Evolutionary conservation across 768 basidiomycete species (phyloP).

Genomic region (Suillus alpinus): DNA sequence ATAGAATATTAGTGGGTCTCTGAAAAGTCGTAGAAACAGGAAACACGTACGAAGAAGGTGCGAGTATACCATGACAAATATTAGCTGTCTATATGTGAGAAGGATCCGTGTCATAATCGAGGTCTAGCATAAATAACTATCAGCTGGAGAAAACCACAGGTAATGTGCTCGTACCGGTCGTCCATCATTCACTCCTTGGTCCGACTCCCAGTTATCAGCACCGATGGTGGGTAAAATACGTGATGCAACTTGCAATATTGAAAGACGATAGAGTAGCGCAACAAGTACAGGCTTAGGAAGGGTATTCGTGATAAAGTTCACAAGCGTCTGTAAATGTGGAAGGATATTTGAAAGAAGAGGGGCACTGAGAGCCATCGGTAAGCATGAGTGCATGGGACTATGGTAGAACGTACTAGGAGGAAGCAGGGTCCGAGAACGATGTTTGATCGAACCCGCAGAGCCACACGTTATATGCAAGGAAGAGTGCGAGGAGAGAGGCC

Average conservation of each 20-base stretch:
- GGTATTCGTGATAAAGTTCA: slow-evolving; percentile 82
- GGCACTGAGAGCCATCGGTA: slow-evolving; percentile 42
- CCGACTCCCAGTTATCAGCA: slow-evolving; percentile 73
- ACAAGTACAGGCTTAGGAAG: slow-evolving; percentile 82
- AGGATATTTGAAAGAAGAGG: slow-evolving; percentile 77
- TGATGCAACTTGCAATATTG: slow-evolving; percentile 78
- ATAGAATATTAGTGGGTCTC: slow-evolving; percentile 5
- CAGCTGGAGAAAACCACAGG: background rate
- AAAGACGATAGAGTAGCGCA: slow-evolving; percentile 76
- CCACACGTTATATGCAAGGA: slow-evolving; percentile 91
- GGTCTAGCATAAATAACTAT: slow-evolving; percentile 44
- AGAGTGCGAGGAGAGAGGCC: slow-evolving; percentile 81
- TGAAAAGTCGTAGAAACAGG: background rate
- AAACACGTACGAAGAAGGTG: slow-evolving; percentile 69
- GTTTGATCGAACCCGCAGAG: slow-evolving; percentile 78
- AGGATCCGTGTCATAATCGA: slow-evolving; percentile 72
- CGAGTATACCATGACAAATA: slow-evolving; percentile 86
- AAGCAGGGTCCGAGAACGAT: slow-evolving; percentile 69
- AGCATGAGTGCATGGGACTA: background rate
- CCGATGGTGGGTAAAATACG: slow-evolving; percentile 84
- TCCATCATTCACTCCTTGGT: slow-evolving; percentile 57
- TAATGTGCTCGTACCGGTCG: slow-evolving; percentile 53
- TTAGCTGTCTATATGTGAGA: slow-evolving; percentile 78
- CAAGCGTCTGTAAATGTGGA: slow-evolving; percentile 74
- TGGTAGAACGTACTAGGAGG: slow-evolving; percentile 62